A percentile compares a stretch with the other conserved stretches of the same genome.
phyloP scores from a whole-genome alignment of 2,329 filamentous ascomycete species.

The Venturia oleaginea region DNA sequence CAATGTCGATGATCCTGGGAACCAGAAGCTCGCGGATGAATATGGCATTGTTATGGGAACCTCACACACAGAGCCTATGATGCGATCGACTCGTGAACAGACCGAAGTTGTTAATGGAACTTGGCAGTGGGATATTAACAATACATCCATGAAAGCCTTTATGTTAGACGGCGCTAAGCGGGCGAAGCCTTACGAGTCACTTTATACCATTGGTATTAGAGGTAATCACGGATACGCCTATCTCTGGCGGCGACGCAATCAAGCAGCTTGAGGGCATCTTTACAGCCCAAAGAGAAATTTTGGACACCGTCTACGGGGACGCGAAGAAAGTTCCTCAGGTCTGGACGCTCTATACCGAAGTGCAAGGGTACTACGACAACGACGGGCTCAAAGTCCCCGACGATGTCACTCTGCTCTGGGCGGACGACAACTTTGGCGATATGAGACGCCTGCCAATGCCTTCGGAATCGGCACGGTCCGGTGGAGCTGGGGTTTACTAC shows the following conservation, averaged over 20 bases:
- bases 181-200: conserved; percentile 54
- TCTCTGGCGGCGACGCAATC: conserved; percentile 49
- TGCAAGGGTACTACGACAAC: conserved; percentile 58
- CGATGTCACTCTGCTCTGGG: conserved; percentile 58
- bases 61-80: conserved; percentile 66
- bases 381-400: conserved; percentile 54
- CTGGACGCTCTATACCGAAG: conserved; percentile 69
- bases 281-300: conserved; percentile 48
- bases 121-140: conserved; percentile 64
- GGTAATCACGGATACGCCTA: conserved; percentile 59
- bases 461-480: conserved; percentile 50
- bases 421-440: conserved; percentile 63
- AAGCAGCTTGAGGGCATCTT: conserved; percentile 53
- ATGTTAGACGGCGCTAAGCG: conserved; percentile 58
- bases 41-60: conserved; percentile 65
- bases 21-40: conserved; percentile 61
- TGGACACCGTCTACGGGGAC: conserved; percentile 46
- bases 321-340: conserved; percentile 38
- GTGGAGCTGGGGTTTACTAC: conserved; percentile 59
- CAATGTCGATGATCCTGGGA: conserved; percentile 59
- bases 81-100: conserved; percentile 47
- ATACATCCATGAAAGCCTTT: conserved; percentile 57
- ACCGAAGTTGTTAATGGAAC: conserved; percentile 43
- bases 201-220: conserved; percentile 62
- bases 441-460: conserved; percentile 51